Base-by-base conservation (phyloP, 2,329 filamentous ascomycete genomes). In the Paraphaeosphaeria sporulosa region DNA sequence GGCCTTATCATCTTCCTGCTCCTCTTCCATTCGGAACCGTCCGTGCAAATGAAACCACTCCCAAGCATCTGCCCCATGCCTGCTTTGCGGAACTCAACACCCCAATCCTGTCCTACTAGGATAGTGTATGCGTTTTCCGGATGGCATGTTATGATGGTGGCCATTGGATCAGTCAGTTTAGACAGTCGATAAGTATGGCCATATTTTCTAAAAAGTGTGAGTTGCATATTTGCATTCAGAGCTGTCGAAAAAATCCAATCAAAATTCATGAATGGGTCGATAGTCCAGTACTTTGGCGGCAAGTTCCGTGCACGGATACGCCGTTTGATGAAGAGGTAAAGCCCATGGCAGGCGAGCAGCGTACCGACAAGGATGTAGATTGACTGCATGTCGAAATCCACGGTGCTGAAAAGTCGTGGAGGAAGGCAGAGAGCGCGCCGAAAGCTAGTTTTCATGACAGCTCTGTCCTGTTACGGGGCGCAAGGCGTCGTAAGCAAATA, bases 1-100 rank as follows among this genome's bases (percentile, higher is more conserved):
- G 56, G 56, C 19, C 56, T 52, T 19, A 58, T 4, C 49, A 58
- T 58, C 40, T 58, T 53, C 40, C 56, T 53, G 2, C 21, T 40
- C 15, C 56, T 19, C n/a, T 30, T 8, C 57, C 51, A 55, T 25
- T 55, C 52, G 2, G 34, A 17, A 23, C 48, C 57, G 43, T 59
- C 57, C 2, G 19, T 53, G 27, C 48, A 54, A 36, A 59, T 43
- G 12, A 59, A 43, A 6, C 51, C 57, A 13, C 34, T 48, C 13
- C 52, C 57, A 6, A 58, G 27, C 44, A 59, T 34, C 25, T 32
- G n/a, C 15, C 47, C 51, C 50, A 59, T 55, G n/a, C 51, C 51
- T 6, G 23, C 8, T 19, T 47, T 43, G 17, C 57, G 19, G 9
- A 42, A 59, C 36, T 47, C 57, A 19, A 53, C 38, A 19, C 57